Percentiles rank a stretch among this genome's conserved stretches.
Evolutionary conservation across 805 yeast genomes (phyloP).

Genomic region (Tanozyma kutaoensis): DNA sequence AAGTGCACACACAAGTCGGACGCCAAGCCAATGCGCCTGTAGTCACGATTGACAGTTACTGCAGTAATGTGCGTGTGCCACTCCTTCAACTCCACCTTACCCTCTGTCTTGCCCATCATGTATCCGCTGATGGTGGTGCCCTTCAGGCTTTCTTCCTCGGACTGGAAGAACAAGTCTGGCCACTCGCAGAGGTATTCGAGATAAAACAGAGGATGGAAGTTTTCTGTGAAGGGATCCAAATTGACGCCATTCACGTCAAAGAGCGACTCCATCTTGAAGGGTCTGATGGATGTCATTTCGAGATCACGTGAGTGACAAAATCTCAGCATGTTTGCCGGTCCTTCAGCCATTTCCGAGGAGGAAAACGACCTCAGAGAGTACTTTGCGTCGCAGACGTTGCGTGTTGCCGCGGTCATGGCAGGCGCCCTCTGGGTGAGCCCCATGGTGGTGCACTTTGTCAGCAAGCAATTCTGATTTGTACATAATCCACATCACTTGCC

Average conservation of each 20-base stretch:
- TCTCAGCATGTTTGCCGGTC: no score
- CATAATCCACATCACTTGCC: slow-evolving; percentile 8
- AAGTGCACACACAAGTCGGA: slow-evolving; percentile 62
- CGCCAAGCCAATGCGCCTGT: slow-evolving; percentile 79
- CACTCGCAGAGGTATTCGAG: slow-evolving; percentile 70
- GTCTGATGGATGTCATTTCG: slow-evolving; percentile 88
- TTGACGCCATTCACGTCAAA: slow-evolving; percentile 64
- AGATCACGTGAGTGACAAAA: no score
- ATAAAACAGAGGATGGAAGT: slow-evolving; percentile 75
- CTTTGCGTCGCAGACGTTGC: slow-evolving; percentile 44
- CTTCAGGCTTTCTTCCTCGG: slow-evolving; percentile 21
- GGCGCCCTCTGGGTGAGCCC: slow-evolving; percentile 52
- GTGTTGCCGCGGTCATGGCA: slow-evolving; percentile 48
- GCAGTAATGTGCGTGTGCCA: slow-evolving; percentile 98
- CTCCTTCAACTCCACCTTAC: slow-evolving; percentile 45
- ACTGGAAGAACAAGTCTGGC: slow-evolving; percentile 84
- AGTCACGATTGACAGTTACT: slow-evolving; percentile 75
- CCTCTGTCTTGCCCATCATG: slow-evolving; percentile 97
- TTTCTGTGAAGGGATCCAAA: slow-evolving; percentile 83
- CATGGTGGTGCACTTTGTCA: slow-evolving; percentile 39
- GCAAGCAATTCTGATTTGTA: slow-evolving; percentile 29
- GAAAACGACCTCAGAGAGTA: slow-evolving; percentile 56
- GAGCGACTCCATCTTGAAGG: slow-evolving; percentile 79
- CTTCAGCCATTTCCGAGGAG: slow-evolving; percentile 52
- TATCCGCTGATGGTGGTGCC: slow-evolving; percentile 37